Evolutionary conservation across 176 grass and related monocot genomes (phyloP).

Genomic region (Zea luxurians): DNA sequence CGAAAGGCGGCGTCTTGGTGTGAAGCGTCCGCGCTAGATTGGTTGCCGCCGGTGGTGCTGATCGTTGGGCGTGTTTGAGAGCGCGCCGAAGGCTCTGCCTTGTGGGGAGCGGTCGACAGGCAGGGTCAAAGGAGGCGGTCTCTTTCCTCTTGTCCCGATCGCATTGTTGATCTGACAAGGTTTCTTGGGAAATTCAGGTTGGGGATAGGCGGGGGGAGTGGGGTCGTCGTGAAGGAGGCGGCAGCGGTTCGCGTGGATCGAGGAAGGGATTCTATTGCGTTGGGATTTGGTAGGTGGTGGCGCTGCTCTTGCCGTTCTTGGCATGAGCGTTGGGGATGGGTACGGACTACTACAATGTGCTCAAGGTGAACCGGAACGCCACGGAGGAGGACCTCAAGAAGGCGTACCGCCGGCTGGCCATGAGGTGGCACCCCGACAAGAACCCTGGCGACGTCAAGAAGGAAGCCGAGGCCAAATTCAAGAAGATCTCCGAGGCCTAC

Average conservation of each 20-base stretch:
- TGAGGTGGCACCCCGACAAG: conserved; percentile 93
- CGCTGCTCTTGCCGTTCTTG: conserved; percentile 8
- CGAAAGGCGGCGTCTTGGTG: conserved; percentile 19
- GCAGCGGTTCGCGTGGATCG: conserved; percentile 10
- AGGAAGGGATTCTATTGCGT: background rate
- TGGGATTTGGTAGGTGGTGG: background rate
- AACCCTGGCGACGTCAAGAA: conserved; percentile 68
- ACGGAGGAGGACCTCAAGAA: conserved; percentile 89
- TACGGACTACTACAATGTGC: conserved; percentile 85
- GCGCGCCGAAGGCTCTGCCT: too few species aligned
- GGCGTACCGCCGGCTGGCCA: conserved; percentile 70
- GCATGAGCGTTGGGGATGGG: conserved; percentile 66
- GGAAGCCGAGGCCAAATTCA: conserved; percentile 90
- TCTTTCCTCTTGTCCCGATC: background rate
- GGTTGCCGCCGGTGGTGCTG: background rate
- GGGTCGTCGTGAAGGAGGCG: background rate
- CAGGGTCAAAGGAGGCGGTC: conserved; percentile 20
- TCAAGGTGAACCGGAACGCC: conserved; percentile 78
- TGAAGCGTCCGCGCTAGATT: background rate
- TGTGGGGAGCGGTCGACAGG: background rate
- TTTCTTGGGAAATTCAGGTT: background rate
- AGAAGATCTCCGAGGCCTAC: conserved; percentile 89
- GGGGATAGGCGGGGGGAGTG: background rate
- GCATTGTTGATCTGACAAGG: conserved; percentile 3
- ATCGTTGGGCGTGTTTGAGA: background rate